Evolutionary conservation across 805 yeast genomes (phyloP).

Genomic region (Saturnispora silvae): DNA sequence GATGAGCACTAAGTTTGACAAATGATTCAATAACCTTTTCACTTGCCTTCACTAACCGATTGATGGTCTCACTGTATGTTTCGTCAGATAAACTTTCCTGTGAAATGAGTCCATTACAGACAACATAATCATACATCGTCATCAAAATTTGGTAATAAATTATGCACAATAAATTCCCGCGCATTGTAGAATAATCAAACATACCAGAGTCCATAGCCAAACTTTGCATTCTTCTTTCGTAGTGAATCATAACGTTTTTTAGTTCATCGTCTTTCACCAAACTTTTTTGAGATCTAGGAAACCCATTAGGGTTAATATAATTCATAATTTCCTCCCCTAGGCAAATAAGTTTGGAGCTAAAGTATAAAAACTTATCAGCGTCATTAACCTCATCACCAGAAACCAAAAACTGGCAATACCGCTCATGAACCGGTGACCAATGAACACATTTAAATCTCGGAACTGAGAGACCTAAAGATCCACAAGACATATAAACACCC

Average conservation of each 20-base stretch:
- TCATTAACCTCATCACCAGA: conserved; percentile 28
- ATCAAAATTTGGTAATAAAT: conserved; percentile 41
- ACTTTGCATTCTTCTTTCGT: conserved; percentile 32
- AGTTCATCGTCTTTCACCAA: conserved; percentile 9
- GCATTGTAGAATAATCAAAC: conserved; percentile 26
- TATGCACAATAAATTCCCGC: conserved; percentile 31
- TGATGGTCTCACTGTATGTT: conserved; percentile 30
- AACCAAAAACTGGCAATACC: conserved; percentile 25
- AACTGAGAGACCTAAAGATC: conserved; percentile 39
- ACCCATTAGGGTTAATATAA: conserved; percentile 26
- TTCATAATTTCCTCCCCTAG: conserved; percentile 41
- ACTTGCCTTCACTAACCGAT: conserved; percentile 34
- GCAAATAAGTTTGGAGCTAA: conserved; percentile 33
- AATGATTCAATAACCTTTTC: conserved; percentile 38
- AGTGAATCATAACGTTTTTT: conserved; percentile 27
- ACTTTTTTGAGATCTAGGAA: conserved; percentile 9
- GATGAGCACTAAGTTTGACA: conserved; percentile 29
- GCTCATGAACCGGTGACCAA: conserved; percentile 37
- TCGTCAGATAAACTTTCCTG: conserved; percentile 22
- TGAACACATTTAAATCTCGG: conserved; percentile 40
- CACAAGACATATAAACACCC: conserved; percentile 41
- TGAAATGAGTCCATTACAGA: conserved; percentile 29
- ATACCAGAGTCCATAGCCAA: conserved; percentile 32
- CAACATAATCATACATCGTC: conserved; percentile 42
- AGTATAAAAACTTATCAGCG: conserved; percentile 34